A percentile compares a stretch with the other conserved stretches of the same genome.
phyloP scores from a whole-genome alignment of 495 filamentous ascomycete genomes.

The Thermothielavioides terrestris region DNA sequence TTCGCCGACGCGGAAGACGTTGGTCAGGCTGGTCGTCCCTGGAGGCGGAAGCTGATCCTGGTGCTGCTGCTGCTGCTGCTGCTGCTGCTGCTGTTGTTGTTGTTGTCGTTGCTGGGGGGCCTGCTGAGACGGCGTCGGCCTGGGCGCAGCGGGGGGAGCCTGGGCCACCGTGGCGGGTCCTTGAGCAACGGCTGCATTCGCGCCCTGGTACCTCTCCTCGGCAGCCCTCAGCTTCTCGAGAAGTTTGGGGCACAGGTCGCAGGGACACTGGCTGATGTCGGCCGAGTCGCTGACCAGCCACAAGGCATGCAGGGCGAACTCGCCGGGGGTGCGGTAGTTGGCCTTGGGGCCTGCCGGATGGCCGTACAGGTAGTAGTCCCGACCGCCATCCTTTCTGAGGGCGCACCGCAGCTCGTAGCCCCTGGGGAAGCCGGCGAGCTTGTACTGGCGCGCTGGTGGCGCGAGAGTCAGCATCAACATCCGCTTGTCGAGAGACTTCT shows the following conservation, averaged over 20 bases:
- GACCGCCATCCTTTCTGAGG: conserved; percentile 15
- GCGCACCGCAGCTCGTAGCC: conserved; percentile 27
- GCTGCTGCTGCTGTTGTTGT: conserved; percentile 5
- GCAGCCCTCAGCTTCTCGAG: conserved; percentile 10
- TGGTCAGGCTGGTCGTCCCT: conserved; percentile 17
- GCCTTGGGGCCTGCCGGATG: conserved; percentile 29
- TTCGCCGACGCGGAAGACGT: conserved; percentile 34
- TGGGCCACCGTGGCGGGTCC: not conserved
- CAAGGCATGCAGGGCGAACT: conserved; percentile 35
- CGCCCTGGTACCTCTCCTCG: conserved; percentile 1
- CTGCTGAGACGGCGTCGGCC: not conserved
- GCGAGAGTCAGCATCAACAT: conserved; percentile 3
- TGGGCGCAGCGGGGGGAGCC: not conserved
- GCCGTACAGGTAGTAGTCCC: conserved; percentile 38
- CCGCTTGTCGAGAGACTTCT: not conserved
- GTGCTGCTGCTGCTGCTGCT: conserved; percentile 5
- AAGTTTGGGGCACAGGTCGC: conserved; percentile 25
- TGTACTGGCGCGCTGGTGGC: conserved; percentile 19
- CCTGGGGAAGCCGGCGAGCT: conserved; percentile 23
- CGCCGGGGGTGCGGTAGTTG: conserved; percentile 32
- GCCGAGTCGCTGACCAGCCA: conserved; percentile 30
- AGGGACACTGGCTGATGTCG: conserved; percentile 29
- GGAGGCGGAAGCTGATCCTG: conserved; percentile 2
- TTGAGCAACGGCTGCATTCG: not conserved
- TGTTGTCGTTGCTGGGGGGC: not conserved